phyloP scores from a whole-genome alignment of 352 stramenopile species.

The Globisporangium echinulatum region DNA sequence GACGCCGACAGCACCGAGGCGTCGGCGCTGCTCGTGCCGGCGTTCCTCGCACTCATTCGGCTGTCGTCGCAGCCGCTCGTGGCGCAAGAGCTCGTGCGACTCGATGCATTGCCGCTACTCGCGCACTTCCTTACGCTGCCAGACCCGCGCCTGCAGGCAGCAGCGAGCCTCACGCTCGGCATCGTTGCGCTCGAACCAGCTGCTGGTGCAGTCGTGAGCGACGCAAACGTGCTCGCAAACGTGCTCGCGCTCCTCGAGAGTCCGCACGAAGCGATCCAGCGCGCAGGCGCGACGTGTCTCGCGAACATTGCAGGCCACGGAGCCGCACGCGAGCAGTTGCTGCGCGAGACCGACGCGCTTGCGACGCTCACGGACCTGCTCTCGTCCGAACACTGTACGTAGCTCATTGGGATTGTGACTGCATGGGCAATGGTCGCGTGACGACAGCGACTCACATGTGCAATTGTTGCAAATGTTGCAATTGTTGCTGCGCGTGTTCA shows the following conservation, averaged over 20 bases:
- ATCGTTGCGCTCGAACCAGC: slow-evolving; percentile 50
- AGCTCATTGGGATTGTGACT: no score
- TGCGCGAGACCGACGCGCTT: slow-evolving; percentile 33
- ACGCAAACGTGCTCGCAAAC: slow-evolving; percentile 27
- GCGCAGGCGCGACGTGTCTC: slow-evolving; percentile 41
- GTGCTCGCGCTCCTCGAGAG: slow-evolving; percentile 39
- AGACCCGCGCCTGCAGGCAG: slow-evolving; percentile 54
- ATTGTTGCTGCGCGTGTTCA: slow-evolving; percentile 7
- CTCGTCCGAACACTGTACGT: slow-evolving; percentile 37
- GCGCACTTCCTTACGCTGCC: slow-evolving; percentile 34
- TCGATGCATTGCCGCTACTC: slow-evolving; percentile 33
- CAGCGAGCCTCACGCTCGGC: slow-evolving; percentile 52
- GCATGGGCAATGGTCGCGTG: no score
- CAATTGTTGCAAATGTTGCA: background rate
- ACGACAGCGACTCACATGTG: no score
- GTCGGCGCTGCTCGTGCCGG: slow-evolving; percentile 48
- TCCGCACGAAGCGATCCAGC: slow-evolving; percentile 56
- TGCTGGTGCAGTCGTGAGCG: slow-evolving; percentile 23
- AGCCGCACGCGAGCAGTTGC: slow-evolving; percentile 35
- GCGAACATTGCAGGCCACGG: slow-evolving; percentile 40
- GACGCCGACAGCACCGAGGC: slow-evolving; percentile 40
- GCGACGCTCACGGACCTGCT: slow-evolving; percentile 39
- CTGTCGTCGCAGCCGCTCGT: slow-evolving; percentile 45
- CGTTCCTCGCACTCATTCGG: slow-evolving; percentile 62
- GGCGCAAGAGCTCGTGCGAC: slow-evolving; percentile 47